These are phyloP conservation scores for Crithidia bombi DNA, from an alignment of 208 protist species.

Conservation along the genomic window DNA sequence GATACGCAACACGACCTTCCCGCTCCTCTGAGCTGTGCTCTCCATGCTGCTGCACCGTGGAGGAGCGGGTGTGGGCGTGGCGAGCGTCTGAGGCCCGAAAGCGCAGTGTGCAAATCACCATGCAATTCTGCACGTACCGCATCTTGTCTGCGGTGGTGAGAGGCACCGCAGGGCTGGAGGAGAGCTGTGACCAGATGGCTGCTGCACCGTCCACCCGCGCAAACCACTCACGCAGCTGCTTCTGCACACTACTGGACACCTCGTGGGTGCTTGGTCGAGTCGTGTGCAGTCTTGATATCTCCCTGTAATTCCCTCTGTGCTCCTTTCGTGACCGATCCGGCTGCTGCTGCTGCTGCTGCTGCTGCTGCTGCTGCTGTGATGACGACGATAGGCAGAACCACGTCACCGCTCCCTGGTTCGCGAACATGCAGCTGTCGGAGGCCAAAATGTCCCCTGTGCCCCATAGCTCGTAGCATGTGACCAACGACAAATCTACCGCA, in stretches of 20 bases:
- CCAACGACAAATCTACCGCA: constrained; percentile 39
- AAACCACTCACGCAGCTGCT: constrained; percentile 18
- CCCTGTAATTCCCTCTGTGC: no score
- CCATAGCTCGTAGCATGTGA: constrained; percentile 52
- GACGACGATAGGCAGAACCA: constrained; percentile 7
- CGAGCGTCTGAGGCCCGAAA: background rate
- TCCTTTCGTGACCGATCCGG: background rate
- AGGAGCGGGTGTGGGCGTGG: background rate
- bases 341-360: no score
- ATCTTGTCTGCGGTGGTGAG: constrained; percentile 12
- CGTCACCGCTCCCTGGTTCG: background rate
- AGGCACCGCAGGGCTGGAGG: background rate
- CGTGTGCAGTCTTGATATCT: background rate
- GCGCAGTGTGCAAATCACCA: constrained; percentile 17
- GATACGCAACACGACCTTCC: background rate
- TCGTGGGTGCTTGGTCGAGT: background rate
- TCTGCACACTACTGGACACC: background rate
- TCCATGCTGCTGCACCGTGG: no score
- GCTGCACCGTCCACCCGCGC: constrained; percentile 21
- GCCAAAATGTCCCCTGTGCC: constrained; percentile 49
- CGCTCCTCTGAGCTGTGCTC: no score
- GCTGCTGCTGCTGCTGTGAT: no score
- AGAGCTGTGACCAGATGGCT: background rate
- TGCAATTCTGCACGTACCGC: constrained; percentile 10
- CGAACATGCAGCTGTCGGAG: background rate